Conservation (phyloP, 1,139 yeast genomes). For the Trichomonascaceae sp. region DNA sequence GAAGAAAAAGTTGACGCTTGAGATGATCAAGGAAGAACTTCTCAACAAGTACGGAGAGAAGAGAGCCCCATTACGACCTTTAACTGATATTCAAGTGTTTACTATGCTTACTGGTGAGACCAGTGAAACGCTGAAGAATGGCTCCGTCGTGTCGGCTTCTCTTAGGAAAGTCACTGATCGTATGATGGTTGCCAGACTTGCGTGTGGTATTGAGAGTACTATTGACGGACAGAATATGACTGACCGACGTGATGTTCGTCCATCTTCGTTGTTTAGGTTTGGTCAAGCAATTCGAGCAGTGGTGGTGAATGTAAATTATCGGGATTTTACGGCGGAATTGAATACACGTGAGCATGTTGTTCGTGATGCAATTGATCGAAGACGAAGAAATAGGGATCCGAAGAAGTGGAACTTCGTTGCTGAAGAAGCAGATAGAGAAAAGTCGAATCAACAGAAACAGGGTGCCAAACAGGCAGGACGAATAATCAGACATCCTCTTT, state of each 20-base stretch:
- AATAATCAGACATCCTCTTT: conserved; percentile 86
- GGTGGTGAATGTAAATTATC: conserved; percentile 62
- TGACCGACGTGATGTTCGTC: conserved; percentile 45
- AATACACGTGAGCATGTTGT: conserved; percentile 66
- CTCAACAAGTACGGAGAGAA: conserved; percentile 83
- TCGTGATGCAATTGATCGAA: conserved; percentile 44
- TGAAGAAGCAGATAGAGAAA: conserved; percentile 56
- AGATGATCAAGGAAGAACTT: conserved; percentile 82
- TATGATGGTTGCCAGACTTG: conserved; percentile 54
- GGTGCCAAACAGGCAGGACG: conserved; percentile 55
- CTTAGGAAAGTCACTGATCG: conserved; percentile 48
- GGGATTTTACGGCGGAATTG: conserved; percentile 64
- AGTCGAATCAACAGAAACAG: conserved; percentile 45
- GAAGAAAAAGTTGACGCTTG: conserved; percentile 74
- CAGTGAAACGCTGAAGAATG: conserved; percentile 56
- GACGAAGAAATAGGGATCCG: conserved; percentile 37
- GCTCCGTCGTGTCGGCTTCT: conserved; percentile 73
- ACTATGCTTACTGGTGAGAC: conserved; percentile 89
- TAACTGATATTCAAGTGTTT: conserved; percentile 70
- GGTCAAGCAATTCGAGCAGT: conserved; percentile 89
- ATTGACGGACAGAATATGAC: conserved; percentile 60
- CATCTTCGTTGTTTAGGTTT: conserved; percentile 43
- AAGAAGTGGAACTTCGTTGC: conserved; percentile 79
- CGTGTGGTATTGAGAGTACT: conserved; percentile 71
- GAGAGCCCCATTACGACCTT: conserved; percentile 62